A percentile compares a stretch with the other conserved stretches of the same genome.
Evolutionary conservation across 768 basidiomycete species (phyloP).

Genomic region (Daedaleopsis nitida): DNA sequence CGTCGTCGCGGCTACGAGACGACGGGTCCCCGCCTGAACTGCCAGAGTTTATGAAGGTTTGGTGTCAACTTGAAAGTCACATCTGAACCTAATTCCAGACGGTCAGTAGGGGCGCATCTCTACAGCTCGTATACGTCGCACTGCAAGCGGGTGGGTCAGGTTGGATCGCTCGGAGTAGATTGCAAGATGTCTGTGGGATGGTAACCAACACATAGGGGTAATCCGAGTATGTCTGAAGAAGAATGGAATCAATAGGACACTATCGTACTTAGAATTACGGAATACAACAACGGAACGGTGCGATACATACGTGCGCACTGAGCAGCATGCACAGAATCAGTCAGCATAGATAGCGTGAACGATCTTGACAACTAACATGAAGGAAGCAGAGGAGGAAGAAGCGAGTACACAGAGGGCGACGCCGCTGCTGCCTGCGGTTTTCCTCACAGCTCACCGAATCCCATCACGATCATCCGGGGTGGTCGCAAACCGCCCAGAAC

Average conservation of each 20-base stretch:
- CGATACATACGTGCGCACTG: too few relatives aligned
- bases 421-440: too few relatives aligned
- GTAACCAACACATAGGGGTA: background rate
- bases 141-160: background rate
- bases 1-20: constrained; percentile 19
- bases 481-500: constrained; percentile 47
- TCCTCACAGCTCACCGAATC: background rate
- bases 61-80: too few relatives aligned
- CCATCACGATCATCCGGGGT: constrained; percentile 39
- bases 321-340: too few relatives aligned
- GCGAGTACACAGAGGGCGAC: background rate
- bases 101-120: background rate
- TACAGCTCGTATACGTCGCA: too few relatives aligned
- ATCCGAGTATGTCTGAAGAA: background rate
- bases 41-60: too few relatives aligned
- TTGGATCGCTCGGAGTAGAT: background rate
- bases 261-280: background rate
- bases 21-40: background rate
- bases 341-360: too few relatives aligned
- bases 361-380: too few relatives aligned
- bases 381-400: too few relatives aligned
- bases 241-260: background rate
- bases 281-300: too few relatives aligned
- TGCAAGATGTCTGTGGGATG: background rate
- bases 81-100: too few relatives aligned